Evolutionary conservation across 371 early-diverging fungal species (phyloP).

Genomic region (Mortierella sp.): DNA sequence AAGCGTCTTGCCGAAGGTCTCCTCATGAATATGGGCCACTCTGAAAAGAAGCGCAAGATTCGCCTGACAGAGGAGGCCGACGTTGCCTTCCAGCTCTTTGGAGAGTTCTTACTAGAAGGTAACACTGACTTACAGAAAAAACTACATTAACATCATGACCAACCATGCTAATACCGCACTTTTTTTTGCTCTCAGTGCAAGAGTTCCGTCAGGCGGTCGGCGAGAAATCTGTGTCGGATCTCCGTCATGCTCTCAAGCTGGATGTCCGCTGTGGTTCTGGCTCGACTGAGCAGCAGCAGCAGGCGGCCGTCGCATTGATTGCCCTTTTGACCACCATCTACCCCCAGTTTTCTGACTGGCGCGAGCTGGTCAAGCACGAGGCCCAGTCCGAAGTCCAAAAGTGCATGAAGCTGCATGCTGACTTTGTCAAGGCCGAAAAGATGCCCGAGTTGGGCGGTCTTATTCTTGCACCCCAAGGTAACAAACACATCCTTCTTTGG

Average conservation of each 20-base stretch:
- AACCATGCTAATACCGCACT: neutral
- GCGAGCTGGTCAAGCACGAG: slow-evolving; percentile 84
- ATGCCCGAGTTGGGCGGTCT: slow-evolving; percentile 65
- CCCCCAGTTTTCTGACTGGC: slow-evolving; percentile 89
- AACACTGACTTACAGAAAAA: neutral
- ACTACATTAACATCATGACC: neutral
- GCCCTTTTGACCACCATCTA: slow-evolving; percentile 73
- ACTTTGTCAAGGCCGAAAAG: slow-evolving; percentile 57
- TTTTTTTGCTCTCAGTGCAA: slow-evolving; percentile 49
- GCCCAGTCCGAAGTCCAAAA: slow-evolving; percentile 82
- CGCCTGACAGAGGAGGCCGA: slow-evolving; percentile 86
- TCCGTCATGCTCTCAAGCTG: slow-evolving; percentile 84
- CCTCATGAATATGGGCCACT: slow-evolving; percentile 79
- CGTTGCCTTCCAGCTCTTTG: slow-evolving; percentile 90
- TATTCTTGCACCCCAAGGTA: slow-evolving; percentile 71
- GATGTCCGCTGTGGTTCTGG: slow-evolving; percentile 85
- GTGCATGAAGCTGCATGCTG: slow-evolving; percentile 65
- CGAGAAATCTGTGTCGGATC: slow-evolving; percentile 79
- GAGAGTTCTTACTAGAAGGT: slow-evolving; percentile 92
- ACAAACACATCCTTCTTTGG: neutral
- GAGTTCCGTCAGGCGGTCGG: slow-evolving; percentile 86
- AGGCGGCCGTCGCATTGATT: slow-evolving; percentile 80
- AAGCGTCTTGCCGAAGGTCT: slow-evolving; percentile 87
- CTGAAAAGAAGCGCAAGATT: slow-evolving; percentile 72
- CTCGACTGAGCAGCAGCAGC: slow-evolving; percentile 77